Evolutionary conservation across 176 grass and related monocot genomes (phyloP).

Genomic region (Hordeum vulgare): DNA sequence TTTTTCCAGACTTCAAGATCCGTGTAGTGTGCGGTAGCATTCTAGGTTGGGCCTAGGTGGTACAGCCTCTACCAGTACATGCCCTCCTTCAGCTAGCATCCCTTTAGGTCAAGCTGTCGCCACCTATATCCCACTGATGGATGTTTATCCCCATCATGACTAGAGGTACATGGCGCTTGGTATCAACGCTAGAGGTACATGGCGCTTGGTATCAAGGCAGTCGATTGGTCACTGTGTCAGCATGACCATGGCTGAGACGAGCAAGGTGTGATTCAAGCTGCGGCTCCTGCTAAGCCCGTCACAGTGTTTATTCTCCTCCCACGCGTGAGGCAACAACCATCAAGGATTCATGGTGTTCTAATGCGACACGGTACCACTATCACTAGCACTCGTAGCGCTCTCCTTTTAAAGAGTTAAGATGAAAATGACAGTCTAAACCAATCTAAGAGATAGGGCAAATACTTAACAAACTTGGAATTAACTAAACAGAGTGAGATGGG

Average conservation of each 20-base stretch:
- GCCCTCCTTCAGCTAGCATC: background rate
- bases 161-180: background rate
- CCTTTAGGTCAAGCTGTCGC: background rate
- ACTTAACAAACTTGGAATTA: background rate
- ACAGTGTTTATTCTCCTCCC: background rate
- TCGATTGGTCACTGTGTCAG: background rate
- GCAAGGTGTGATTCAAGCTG: background rate
- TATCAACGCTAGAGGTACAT: background rate
- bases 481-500: background rate
- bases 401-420: background rate
- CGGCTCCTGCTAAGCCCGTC: background rate
- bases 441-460: background rate
- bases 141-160: background rate
- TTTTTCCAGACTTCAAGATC: background rate
- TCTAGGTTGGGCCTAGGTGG: background rate
- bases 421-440: background rate
- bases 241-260: conserved; percentile 1
- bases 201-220: background rate
- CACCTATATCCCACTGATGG: background rate
- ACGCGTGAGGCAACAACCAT: background rate
- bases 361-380: background rate
- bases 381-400: background rate
- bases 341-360: background rate
- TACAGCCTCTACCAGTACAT: background rate
- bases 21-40: background rate